Evolutionary conservation across 2,329 filamentous ascomycete genomes (phyloP).

Genomic region (Monosporascus cannonballus): DNA sequence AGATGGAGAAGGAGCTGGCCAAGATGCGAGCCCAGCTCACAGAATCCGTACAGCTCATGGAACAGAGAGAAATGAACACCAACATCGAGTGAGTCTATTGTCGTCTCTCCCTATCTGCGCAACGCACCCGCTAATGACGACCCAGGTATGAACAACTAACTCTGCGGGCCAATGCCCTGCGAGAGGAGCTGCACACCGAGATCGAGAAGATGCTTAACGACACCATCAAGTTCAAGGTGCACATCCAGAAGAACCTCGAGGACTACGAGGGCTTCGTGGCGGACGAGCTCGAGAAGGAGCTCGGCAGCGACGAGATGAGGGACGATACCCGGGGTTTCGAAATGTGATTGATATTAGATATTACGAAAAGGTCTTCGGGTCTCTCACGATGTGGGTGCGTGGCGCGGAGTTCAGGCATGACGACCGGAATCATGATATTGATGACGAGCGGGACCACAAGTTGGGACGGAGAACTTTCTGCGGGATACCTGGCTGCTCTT

Average conservation of each 20-base stretch:
- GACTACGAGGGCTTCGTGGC: conserved; percentile 92
- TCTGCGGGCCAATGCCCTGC: conserved; percentile 72
- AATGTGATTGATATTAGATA: neutral
- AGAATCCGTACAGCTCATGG: conserved; percentile 85
- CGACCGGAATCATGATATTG: neutral
- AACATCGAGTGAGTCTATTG: conserved; percentile 75
- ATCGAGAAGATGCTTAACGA: conserved; percentile 95
- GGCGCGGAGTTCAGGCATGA: neutral
- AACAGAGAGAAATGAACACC: conserved; percentile 92
- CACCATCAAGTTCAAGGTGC: conserved; percentile 97
- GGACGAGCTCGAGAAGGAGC: conserved; percentile 83
- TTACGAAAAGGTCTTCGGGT: neutral
- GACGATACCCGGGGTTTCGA: conserved; percentile 40
- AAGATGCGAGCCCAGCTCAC: conserved; percentile 80
- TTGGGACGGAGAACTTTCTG: neutral
- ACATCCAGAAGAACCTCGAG: conserved; percentile 86
- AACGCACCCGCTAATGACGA: conserved; percentile 1
- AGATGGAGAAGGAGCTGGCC: conserved; percentile 97
- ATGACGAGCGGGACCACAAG: neutral
- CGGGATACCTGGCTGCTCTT: neutral
- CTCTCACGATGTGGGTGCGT: neutral
- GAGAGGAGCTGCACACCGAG: conserved; percentile 97
- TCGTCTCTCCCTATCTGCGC: neutral
- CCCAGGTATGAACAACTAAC: conserved; percentile 85
- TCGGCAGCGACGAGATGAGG: conserved; percentile 56